Evolutionary conservation across 2,329 filamentous ascomycete genomes (phyloP), one percentile per base, ranked within the genome.

Genomic region (Claviceps spartinae): DNA sequence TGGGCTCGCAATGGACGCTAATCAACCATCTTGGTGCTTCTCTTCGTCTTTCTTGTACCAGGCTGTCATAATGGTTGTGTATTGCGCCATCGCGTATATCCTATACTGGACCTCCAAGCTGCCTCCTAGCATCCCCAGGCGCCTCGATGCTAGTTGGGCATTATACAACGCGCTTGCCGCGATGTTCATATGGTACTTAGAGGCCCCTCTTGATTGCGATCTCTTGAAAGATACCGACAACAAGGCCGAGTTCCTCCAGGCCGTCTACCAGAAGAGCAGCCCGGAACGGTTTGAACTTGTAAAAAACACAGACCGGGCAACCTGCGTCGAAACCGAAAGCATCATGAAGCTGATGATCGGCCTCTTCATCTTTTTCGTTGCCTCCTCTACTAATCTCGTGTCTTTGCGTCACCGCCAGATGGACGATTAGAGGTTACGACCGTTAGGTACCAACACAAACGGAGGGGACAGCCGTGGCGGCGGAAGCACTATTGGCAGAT

Each of bases 261-360:
- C 71, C 5, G 66, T 72, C 20, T 65, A 65, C 56, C 66, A 66
- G 61, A 69, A 75, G 57, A 62, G 67, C 52, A 61, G 59, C 60
- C 51, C 55, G 58, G 47, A 58, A 57, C 56, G 56, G 41, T 69
- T 73, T 50, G 62, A 70, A 45, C 77, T 77, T 67, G 72, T 74
- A 22, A 72, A 73, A 22, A 72, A 73, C 52, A 69, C 72, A 4
- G 74, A 73, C 59, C 74, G 74, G 65, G 66, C 77, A 18, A 85
- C 86, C 52, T 96, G 90, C 71, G 81, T 83, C 62, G 82, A 93
- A 72, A 82, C 89, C 65, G 94, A 95, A 75, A 80, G 85, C 16
- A 79, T 93, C 57, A 95, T 89, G 90, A 89, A 88, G 1, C 69
- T 95, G 54, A 80, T 81, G 65, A 90, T 95, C 66, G 82, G 82